Evolutionary conservation across 2,329 filamentous ascomycete species (phyloP), one percentile per base, ranked within the genome.

Genomic region (Diaporthe amygdali): DNA sequence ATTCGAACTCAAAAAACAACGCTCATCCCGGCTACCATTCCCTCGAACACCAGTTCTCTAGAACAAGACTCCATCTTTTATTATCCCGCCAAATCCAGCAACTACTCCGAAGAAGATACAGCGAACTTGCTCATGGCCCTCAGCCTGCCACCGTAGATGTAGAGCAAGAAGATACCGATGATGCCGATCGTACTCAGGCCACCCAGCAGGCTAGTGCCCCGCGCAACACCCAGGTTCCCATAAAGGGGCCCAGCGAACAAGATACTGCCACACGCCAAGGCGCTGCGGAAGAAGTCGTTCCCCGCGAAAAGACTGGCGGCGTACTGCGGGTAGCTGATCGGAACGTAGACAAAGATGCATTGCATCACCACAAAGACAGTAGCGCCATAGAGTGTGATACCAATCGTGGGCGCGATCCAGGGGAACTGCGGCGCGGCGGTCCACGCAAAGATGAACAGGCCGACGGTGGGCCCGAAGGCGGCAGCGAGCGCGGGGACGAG

Each of bases 371-470:
- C 75, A 75, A 89, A 90, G 39, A 85, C 85, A 3, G 81, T 81
- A 14, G 82, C 84, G 46, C 83, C 84, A 78, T 89, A 90, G 66
- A 90, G 81, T 47, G 82, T 84, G 76, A 90, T 88, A 72, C 88
- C 88, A n/a, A 89, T 85, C 10, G 86, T 88, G 5, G 86, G 86
- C 2, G 83, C 87, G 69, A 87, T 86, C 84, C 88, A 90, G 72
- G 86, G 87, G 61, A 89, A 82, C 3, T 80, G 79, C 0, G 82
- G 79, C n/a, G 82, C 81, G 22, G 86, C 83, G 0, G 88, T 89
- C 88, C 88, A 90, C 39, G 85, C 88, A 75, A 88, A 90, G 70
- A 91, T 77, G 82, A 91, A 91, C 15, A 91, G 82, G n/a, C 89
- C 89, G 30, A 89, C 83, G 0, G 88, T 86, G 0, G 88, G 85